These are phyloP conservation scores for Withania somnifera DNA, from an alignment of 305 asterid genomes.

Conservation along the genomic window DNA sequence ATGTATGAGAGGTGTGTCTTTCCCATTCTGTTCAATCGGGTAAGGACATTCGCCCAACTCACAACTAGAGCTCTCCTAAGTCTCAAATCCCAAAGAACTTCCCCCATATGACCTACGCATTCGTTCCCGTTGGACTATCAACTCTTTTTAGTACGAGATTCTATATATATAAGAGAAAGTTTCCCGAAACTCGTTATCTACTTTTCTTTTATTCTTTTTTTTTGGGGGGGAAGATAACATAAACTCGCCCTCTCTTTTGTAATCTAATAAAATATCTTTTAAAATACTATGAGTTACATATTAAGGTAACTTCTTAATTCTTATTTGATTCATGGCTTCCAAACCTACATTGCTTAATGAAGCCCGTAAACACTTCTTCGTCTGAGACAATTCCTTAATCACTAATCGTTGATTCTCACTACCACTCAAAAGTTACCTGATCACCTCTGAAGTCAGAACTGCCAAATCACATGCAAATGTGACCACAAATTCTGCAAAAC, in stretches of 20 bases:
- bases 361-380: not conserved
- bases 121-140: not conserved
- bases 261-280: not conserved
- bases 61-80: not conserved
- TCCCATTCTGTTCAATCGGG: not conserved
- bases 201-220: too few species aligned
- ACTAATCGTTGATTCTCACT: not conserved
- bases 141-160: not conserved
- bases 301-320: not conserved
- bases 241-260: not conserved
- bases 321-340: not conserved
- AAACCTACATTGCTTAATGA: not conserved
- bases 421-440: not conserved
- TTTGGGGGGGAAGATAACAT: too few species aligned
- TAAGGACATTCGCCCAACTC: not conserved
- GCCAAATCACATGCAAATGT: not conserved
- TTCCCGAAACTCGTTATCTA: not conserved
- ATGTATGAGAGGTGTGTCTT: not conserved
- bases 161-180: not conserved
- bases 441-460: not conserved
- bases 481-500: not conserved
- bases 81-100: not conserved
- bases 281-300: not conserved
- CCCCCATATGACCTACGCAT: not conserved
- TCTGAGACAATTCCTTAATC: not conserved